Evolutionary conservation across 1,284 basidiomycete genomes (phyloP).

Genomic region (Sphagnurus paluster): DNA sequence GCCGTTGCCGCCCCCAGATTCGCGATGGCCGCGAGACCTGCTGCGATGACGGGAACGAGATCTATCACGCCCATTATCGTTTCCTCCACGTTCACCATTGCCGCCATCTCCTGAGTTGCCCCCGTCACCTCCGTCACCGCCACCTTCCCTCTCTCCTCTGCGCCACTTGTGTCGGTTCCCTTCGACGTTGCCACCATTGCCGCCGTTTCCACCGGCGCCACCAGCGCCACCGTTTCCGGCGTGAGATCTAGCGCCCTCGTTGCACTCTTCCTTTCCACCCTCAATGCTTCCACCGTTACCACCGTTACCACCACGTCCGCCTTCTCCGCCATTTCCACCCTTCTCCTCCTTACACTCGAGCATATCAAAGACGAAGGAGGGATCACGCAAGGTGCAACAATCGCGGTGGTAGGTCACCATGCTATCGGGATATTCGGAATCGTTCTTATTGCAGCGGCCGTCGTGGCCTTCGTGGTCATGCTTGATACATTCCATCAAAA

Average conservation of each 20-base stretch:
- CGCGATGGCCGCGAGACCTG: not conserved
- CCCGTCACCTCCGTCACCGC: constrained; percentile 4
- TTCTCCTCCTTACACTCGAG: constrained; percentile 15
- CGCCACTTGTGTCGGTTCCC: not conserved
- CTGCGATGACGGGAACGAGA: not conserved
- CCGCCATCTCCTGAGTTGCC: constrained; percentile 10
- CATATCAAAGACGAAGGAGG: constrained; percentile 12
- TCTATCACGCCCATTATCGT: not conserved
- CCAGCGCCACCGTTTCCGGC: constrained; percentile 12
- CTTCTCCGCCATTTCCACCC: constrained; percentile 10
- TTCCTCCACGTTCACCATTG: constrained; percentile 12
- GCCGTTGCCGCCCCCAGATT: constrained; percentile 1
- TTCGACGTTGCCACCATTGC: not conserved
- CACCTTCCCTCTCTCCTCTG: not conserved
- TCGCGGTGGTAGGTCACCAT: constrained; percentile 17
- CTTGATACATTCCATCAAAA: constrained; percentile 15
- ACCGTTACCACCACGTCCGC: constrained; percentile 11
- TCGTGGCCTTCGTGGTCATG: constrained; percentile 12
- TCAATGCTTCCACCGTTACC: constrained; percentile 16
- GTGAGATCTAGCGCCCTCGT: not conserved
- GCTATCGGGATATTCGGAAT: constrained; percentile 10
- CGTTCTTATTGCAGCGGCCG: constrained; percentile 10
- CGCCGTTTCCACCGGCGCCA: constrained; percentile 8
- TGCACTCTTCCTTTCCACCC: constrained; percentile 7
- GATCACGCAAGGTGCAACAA: constrained; percentile 16